Conservation (phyloP, 805 yeast genomes). For the Brettanomyces bruxellensis region DNA sequence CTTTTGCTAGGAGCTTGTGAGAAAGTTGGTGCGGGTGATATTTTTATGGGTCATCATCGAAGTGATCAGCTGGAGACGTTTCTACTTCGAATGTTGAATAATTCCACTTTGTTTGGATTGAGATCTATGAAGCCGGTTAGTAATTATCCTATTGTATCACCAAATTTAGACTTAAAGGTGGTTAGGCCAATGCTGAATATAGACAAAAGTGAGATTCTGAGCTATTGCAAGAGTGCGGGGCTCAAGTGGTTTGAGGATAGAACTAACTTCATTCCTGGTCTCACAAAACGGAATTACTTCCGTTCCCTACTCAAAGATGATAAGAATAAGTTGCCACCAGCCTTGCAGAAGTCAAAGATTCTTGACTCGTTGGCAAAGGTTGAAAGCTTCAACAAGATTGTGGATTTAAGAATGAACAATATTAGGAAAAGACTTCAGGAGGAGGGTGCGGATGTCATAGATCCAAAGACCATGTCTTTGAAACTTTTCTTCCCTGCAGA, state of each 20-base stretch:
- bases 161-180: conserved; percentile 14
- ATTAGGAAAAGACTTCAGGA: conserved; percentile 11
- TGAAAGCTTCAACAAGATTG: conserved; percentile 6
- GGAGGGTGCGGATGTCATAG: conserved; percentile 1
- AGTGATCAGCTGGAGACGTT: conserved; percentile 72
- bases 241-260: conserved; percentile 64
- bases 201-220: conserved; percentile 34
- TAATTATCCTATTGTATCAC: conserved; percentile 8
- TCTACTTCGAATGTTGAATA: conserved; percentile 39
- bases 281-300: conserved; percentile 51
- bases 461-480: conserved; percentile 4
- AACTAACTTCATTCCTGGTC: conserved; percentile 44
- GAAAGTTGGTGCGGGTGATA: conserved; percentile 20
- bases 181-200: conserved; percentile 46
- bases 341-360: conserved; percentile 6
- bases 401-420: conserved; percentile 12
- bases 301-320: conserved; percentile 26
- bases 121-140: conserved; percentile 35
- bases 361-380: conserved; percentile 7
- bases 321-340: conserved; percentile 9
- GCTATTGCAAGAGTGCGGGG: conserved; percentile 32
- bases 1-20: conserved; percentile 34
- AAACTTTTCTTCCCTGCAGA: conserved; percentile 11
- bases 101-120: conserved; percentile 48
- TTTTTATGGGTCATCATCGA: conserved; percentile 58